Percentiles rank a stretch among this genome's conserved stretches.
Conservation (phyloP, 75 land plant species). For the Picea sitchensis region DNA sequence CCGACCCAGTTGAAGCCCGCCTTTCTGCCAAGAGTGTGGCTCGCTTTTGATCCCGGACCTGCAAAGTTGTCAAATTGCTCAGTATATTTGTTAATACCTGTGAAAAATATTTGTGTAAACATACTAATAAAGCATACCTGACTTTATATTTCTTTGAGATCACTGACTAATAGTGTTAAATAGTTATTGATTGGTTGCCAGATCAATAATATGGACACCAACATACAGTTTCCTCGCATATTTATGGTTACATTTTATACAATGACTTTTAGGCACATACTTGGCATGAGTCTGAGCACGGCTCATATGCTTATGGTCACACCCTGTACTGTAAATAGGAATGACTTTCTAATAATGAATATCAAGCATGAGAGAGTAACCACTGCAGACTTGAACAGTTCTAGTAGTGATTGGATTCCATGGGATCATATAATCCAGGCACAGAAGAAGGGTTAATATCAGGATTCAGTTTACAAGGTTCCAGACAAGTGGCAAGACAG, state of each 20-base stretch:
- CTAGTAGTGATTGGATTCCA: too few relatives aligned
- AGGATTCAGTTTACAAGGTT: background rate
- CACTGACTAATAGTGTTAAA: background rate
- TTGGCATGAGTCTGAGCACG: background rate
- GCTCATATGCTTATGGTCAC: background rate
- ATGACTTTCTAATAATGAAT: background rate
- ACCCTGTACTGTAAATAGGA: background rate
- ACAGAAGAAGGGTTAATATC: too few relatives aligned
- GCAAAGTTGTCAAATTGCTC: slow-evolving; percentile 17
- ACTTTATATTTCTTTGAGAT: background rate
- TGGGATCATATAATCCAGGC: too few relatives aligned
- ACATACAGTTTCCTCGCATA: background rate
- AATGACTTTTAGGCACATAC: background rate
- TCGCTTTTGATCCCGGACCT: slow-evolving; percentile 83
- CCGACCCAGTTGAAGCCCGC: slow-evolving; percentile 54
- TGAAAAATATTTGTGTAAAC: background rate
- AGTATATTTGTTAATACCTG: background rate
- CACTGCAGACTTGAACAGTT: too few relatives aligned
- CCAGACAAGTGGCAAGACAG: background rate
- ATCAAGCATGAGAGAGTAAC: too few relatives aligned
- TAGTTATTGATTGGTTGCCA: background rate
- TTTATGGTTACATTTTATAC: background rate
- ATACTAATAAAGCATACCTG: background rate
- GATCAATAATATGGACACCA: background rate
- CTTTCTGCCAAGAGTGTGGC: slow-evolving; percentile 70